Conservation (phyloP, 352 stramenopile species). For the Globisporangium middletonii region DNA sequence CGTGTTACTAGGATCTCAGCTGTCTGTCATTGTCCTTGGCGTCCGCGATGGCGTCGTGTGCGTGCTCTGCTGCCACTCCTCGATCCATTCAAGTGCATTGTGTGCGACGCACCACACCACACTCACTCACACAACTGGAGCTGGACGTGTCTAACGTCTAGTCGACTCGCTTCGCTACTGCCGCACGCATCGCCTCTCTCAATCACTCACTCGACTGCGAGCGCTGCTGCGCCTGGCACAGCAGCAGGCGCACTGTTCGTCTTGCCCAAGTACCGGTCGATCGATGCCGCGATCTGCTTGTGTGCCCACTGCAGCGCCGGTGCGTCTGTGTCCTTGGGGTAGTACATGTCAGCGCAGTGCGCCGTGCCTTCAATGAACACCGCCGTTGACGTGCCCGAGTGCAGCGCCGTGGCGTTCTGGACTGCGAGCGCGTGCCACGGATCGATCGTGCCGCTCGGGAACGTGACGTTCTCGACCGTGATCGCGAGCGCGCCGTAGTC, state of each 20-base stretch:
- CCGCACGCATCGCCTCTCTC: too few species aligned
- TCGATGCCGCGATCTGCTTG: conserved; percentile 45
- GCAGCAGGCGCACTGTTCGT: too few species aligned
- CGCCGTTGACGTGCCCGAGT: conserved; percentile 41
- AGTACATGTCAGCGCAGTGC: conserved; percentile 82
- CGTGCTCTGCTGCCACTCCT: too few species aligned
- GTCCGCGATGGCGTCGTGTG: too few species aligned
- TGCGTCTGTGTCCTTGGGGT: conserved; percentile 48
- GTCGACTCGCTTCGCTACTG: too few species aligned
- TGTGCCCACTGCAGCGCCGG: conserved; percentile 59
- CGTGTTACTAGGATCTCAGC: too few species aligned
- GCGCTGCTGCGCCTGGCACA: background rate
- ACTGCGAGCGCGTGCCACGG: conserved; percentile 82
- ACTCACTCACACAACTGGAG: too few species aligned
- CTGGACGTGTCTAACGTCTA: too few species aligned
- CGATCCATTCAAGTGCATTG: too few species aligned
- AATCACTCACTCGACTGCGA: background rate
- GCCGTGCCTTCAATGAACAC: conserved; percentile 81
- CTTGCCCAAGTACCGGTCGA: conserved; percentile 34
- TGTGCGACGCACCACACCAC: too few species aligned
- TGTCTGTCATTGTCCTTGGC: too few species aligned
- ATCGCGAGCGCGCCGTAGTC: conserved; percentile 75
- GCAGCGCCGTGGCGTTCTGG: conserved; percentile 56
- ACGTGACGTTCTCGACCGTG: conserved; percentile 75
- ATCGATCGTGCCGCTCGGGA: conserved; percentile 78